Percentiles rank a stretch among this genome's conserved stretches.
These are phyloP conservation scores for Ustilago nuda DNA, from an alignment of 1,284 basidiomycete species.

Conservation along the genomic window DNA sequence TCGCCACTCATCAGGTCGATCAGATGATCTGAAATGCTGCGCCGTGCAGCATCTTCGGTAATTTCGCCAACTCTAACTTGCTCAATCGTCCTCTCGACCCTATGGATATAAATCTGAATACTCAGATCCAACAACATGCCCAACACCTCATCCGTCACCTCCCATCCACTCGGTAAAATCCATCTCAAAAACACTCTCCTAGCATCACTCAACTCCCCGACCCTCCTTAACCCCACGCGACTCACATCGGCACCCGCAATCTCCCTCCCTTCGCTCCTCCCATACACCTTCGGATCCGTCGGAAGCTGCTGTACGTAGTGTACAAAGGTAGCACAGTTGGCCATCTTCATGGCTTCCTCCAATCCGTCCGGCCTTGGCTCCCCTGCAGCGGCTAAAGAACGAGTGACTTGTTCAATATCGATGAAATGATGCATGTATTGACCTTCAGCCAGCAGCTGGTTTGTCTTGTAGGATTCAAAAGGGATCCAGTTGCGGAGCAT, in stretches of 20 bases:
- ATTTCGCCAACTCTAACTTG: constrained; percentile 25
- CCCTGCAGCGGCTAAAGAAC: constrained; percentile 26
- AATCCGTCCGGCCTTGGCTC: constrained; percentile 35
- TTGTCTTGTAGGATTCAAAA: constrained; percentile 55
- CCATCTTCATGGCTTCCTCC: constrained; percentile 53
- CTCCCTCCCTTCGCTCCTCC: constrained; percentile 19
- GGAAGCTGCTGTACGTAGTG: constrained; percentile 58
- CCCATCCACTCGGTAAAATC: constrained; percentile 48
- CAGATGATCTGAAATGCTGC: constrained; percentile 28
- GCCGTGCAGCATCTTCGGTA: constrained; percentile 24
- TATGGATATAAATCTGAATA: constrained; percentile 57
- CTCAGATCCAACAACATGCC: constrained; percentile 56
- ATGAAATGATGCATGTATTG: constrained; percentile 58
- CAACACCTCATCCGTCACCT: constrained; percentile 49
- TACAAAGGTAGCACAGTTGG: constrained; percentile 60
- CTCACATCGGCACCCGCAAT: constrained; percentile 34
- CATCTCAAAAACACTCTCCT: constrained; percentile 51
- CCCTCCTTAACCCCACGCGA: constrained; percentile 37
- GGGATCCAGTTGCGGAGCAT: constrained; percentile 55
- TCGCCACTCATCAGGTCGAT: constrained; percentile 44
- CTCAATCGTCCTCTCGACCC: constrained; percentile 38
- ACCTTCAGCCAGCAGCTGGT: constrained; percentile 51
- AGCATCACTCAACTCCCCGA: constrained; percentile 57
- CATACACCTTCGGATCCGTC: constrained; percentile 22
- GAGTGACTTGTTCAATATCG: constrained; percentile 44